Percentiles rank a stretch among this genome's conserved stretches.
Conservation (phyloP, 2,329 filamentous ascomycete genomes). For the Colletotrichum sp. region DNA sequence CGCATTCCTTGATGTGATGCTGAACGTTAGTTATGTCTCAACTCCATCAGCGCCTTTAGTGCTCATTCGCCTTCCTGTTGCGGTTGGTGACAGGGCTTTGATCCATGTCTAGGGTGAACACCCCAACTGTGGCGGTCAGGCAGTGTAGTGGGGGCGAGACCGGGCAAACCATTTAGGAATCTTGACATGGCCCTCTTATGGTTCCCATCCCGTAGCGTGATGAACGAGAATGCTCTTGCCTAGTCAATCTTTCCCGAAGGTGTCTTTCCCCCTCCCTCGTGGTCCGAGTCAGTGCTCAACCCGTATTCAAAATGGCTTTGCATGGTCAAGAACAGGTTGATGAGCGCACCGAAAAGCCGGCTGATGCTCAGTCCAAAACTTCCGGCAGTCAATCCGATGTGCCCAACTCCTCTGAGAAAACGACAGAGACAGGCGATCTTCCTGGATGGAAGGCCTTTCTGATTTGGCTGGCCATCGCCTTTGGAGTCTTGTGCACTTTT, state of each 20-base stretch:
- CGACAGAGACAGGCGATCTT: neutral
- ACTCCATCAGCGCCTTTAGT: neutral
- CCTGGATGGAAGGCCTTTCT: neutral
- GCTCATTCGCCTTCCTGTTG: neutral
- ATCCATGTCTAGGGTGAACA: constrained; percentile 5
- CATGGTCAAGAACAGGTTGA: accelerated
- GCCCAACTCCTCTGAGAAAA: neutral
- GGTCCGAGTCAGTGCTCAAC: neutral
- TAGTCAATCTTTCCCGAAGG: neutral
- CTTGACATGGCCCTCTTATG: neutral
- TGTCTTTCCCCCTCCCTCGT: neutral
- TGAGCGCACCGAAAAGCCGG: neutral
- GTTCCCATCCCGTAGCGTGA: neutral
- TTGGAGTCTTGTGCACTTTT: constrained; percentile 5
- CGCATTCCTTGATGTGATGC: neutral
- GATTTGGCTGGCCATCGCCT: neutral
- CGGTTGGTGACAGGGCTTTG: neutral
- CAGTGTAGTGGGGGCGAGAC: neutral
- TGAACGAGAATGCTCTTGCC: accelerated
- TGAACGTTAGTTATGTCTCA: neutral
- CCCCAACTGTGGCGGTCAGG: neutral
- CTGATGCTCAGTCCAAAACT: neutral
- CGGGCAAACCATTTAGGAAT: neutral
- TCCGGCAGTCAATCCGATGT: neutral
- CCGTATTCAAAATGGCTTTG: neutral